Evolutionary conservation across 495 filamentous ascomycete species (phyloP), one percentile per base, ranked within the genome.

Genomic region (Aspergillus cavernicola): DNA sequence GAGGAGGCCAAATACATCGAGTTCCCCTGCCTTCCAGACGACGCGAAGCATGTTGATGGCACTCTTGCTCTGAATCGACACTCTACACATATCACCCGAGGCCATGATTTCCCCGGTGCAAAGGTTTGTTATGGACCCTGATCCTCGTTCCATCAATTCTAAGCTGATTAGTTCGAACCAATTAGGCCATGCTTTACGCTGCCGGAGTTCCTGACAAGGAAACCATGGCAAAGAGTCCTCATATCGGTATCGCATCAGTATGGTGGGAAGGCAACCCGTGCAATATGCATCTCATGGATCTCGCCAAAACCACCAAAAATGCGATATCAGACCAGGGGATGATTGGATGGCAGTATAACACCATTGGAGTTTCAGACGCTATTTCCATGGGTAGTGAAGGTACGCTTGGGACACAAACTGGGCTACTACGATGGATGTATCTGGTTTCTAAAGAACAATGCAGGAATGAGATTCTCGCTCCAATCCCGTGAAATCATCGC

Each of bases 241-340:
- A 98, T 52, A 89, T 98, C 11, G 93, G 93, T 53, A 72, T 86
- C 61, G 87, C 92, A 6, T 89, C 88, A 6, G 90, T 97, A 2
- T 97, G 92, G 92, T 98, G 92, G 91, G 93, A 98, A 69, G 93
- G 93, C 23, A 98, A 98, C 66, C 90, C 93, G 28, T 91, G 87
- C 75, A 90, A 90, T 41, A 80, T 79, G 74, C 76, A 80, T 52
- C 59, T 98, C 65, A 80, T 93, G 55, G 90, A 95, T 42, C 76
- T 98, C 53, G 93, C 86, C 18, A 92, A 88, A 67, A 86, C 84
- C n/a, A 89, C 92, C 51, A 98, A 97, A 73, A 82, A 85, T 53
- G 80, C 88, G 6, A 78, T 97, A 2, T 69, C 83, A 62, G 89
- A 90, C 57, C 81, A 89, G 61, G 87, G 85, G 6, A 95, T 96